phyloP scores from a whole-genome alignment of 2,329 filamentous ascomycete genomes.

The Chaetomiaceae sp. region DNA sequence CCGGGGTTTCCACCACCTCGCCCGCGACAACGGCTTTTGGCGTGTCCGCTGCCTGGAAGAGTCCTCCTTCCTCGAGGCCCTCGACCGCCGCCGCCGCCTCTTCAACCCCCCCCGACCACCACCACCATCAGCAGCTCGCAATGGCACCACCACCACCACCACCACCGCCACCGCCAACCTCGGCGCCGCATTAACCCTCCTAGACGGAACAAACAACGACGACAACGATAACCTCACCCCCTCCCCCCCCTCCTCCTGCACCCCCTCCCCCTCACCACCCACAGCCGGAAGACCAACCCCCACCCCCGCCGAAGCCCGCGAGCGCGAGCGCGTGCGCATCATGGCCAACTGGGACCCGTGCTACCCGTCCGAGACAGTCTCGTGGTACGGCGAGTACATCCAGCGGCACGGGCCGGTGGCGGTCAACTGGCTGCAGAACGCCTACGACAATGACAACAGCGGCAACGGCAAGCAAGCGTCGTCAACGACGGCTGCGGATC shows the following conservation, averaged over 20 bases:
- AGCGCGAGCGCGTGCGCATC: conserved; percentile 48
- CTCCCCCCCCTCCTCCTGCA: too few relatives aligned
- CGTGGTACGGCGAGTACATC: conserved; percentile 88
- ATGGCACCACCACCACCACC: not conserved
- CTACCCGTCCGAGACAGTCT: conserved; percentile 64
- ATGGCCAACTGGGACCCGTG: conserved; percentile 80
- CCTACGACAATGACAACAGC: conserved; percentile 35
- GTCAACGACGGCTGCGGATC: conserved; percentile 34
- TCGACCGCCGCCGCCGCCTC: conserved; percentile 48
- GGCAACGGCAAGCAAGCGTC: too few relatives aligned
- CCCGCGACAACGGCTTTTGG: conserved; percentile 74
- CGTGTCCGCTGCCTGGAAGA: conserved; percentile 66
- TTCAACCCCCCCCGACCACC: not conserved
- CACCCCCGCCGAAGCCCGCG: conserved; percentile 18
- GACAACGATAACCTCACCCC: too few relatives aligned
- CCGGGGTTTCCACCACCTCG: conserved; percentile 58
- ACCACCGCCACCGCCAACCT: not conserved
- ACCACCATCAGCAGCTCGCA: not conserved
- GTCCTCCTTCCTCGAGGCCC: conserved; percentile 60
- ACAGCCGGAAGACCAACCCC: too few relatives aligned
- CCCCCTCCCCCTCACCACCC: too few relatives aligned
- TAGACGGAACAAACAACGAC: not conserved
- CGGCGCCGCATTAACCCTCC: not conserved
- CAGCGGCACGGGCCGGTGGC: conserved; percentile 71
- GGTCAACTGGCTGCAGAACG: conserved; percentile 71